A percentile compares a stretch with the other conserved stretches of the same genome.
These are phyloP conservation scores for Trichoderma sp. DNA, from an alignment of 2,329 filamentous ascomycete genomes.

Conservation along the genomic window DNA sequence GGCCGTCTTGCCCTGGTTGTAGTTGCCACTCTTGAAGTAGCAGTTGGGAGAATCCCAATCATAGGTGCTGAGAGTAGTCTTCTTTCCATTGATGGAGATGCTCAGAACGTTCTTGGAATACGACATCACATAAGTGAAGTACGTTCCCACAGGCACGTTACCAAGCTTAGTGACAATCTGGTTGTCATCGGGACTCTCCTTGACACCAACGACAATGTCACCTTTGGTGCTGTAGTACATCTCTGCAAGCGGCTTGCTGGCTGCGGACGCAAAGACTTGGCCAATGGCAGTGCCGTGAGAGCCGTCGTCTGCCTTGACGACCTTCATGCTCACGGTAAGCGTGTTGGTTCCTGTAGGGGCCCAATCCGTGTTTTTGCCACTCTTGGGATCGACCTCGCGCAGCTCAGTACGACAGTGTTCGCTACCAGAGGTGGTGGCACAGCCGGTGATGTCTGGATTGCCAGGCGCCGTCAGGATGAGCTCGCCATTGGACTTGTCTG, in stretches of 20 bases:
- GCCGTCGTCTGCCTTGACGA: constrained; percentile 37
- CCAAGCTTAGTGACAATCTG: constrained; percentile 34
- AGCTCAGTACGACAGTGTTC: constrained; percentile 44
- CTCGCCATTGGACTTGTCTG: constrained; percentile 32
- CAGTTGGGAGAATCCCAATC: constrained; percentile 32
- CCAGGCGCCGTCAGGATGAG: constrained; percentile 42
- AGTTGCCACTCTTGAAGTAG: constrained; percentile 41
- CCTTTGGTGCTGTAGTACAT: constrained; percentile 39
- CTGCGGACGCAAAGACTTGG: constrained; percentile 38
- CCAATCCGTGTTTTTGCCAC: constrained; percentile 33
- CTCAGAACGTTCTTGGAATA: constrained; percentile 37
- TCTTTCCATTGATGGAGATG: constrained; percentile 33
- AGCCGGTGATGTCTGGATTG: constrained; percentile 31
- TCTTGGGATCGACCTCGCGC: constrained; percentile 35
- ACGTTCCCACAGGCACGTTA: constrained; percentile 33
- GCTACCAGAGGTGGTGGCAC: constrained; percentile 41
- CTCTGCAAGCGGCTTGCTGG: constrained; percentile 39
- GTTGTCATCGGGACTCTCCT: constrained; percentile 29
- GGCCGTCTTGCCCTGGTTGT: constrained; percentile 34
- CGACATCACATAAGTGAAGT: constrained; percentile 39
- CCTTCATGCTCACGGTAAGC: constrained; percentile 26
- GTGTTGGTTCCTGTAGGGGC: constrained; percentile 18
- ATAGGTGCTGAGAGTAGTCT: constrained; percentile 30
- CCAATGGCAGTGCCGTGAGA: constrained; percentile 35
- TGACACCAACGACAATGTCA: constrained; percentile 37